Percentiles rank a stretch among this genome's conserved stretches.
These are phyloP conservation scores for Phyllosticta ampelicida DNA, from an alignment of 2,329 filamentous ascomycete genomes.

Conservation along the genomic window DNA sequence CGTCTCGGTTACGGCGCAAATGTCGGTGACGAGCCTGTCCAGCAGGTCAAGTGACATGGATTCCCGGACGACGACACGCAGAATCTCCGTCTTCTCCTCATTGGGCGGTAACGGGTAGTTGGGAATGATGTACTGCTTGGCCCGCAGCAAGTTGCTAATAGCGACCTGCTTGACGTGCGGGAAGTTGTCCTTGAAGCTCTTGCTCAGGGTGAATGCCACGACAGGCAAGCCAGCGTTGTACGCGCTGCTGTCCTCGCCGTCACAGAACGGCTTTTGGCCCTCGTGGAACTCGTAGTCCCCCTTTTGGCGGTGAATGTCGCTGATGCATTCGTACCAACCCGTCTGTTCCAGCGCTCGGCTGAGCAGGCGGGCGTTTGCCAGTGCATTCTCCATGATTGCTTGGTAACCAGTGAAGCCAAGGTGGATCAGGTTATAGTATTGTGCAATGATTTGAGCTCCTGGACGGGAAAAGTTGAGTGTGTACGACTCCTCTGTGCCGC, in stretches of 20 bases:
- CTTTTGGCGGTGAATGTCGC: slow-evolving; percentile 53
- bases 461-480: slow-evolving; percentile 64
- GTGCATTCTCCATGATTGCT: slow-evolving; percentile 54
- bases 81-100: slow-evolving; percentile 52
- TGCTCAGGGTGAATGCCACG: slow-evolving; percentile 54
- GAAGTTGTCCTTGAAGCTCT: slow-evolving; percentile 50
- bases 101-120: slow-evolving; percentile 55
- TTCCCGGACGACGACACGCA: slow-evolving; percentile 57
- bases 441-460: slow-evolving; percentile 57
- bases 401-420: slow-evolving; percentile 57
- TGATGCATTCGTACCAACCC: slow-evolving; percentile 50
- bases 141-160: slow-evolving; percentile 51
- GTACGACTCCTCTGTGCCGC: slow-evolving; percentile 59
- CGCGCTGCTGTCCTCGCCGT: slow-evolving; percentile 44
- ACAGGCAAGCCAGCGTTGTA: slow-evolving; percentile 58
- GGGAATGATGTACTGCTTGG: slow-evolving; percentile 62
- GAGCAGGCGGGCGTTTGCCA: slow-evolving; percentile 53
- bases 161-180: slow-evolving; percentile 54
- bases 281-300: slow-evolving; percentile 33
- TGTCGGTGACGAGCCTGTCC: slow-evolving; percentile 51
- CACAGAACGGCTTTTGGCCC: slow-evolving; percentile 33
- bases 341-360: slow-evolving; percentile 54
- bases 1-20: slow-evolving; percentile 49
- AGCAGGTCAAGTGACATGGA: slow-evolving; percentile 58
- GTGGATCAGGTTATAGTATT: slow-evolving; percentile 65